Evolutionary conservation across 78 protist species (phyloP).

Genomic region (Speleostelium caveatum): DNA sequence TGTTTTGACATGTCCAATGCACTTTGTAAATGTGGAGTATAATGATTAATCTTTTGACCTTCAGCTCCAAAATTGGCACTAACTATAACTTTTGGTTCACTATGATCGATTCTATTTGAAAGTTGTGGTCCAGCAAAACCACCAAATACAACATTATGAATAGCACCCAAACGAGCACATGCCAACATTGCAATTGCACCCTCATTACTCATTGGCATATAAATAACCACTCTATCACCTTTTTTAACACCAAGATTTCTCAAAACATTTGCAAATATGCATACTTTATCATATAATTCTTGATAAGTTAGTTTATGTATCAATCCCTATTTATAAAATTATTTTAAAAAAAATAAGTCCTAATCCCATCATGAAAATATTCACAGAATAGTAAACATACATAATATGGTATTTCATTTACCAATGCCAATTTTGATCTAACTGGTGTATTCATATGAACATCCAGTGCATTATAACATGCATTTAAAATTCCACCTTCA

Average conservation of each 20-base stretch:
- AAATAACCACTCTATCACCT: constrained; percentile 94
- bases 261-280: constrained; percentile 76
- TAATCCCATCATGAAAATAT: background rate
- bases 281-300: constrained; percentile 64
- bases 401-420: constrained; percentile 65
- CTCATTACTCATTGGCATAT: constrained; percentile 92
- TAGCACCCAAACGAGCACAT: constrained; percentile 95
- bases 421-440: constrained; percentile 7
- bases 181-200: constrained; percentile 92
- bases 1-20: constrained; percentile 53
- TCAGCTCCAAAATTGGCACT: constrained; percentile 77
- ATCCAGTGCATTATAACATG: constrained; percentile 37
- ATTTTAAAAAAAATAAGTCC: too few relatives aligned
- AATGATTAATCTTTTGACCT: constrained; percentile 23
- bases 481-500: constrained; percentile 15
- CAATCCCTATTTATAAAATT: background rate
- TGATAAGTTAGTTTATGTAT: constrained; percentile 10
- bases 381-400: background rate
- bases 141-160: constrained; percentile 93
- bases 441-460: constrained; percentile 6
- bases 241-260: constrained; percentile 80
- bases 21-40: constrained; percentile 23
- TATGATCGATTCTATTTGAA: constrained; percentile 84
- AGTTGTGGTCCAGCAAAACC: constrained; percentile 87
- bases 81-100: constrained; percentile 78